phyloP scores from a whole-genome alignment of 805 yeast species.

The Isabelozyma gotoi region DNA sequence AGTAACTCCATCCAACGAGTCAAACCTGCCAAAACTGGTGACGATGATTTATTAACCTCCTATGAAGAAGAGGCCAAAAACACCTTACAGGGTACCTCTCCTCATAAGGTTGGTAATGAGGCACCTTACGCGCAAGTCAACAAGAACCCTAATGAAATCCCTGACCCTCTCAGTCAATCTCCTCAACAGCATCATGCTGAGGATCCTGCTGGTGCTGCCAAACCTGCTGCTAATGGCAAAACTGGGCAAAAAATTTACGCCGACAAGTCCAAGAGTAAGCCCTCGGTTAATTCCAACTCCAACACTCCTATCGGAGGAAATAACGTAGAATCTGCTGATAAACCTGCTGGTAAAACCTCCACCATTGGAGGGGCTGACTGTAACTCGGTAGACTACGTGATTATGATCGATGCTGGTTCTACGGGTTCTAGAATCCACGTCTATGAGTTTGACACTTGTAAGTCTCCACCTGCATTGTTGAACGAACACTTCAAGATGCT shows the following conservation, averaged over 20 bases:
- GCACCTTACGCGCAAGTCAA: slow-evolving; percentile 30
- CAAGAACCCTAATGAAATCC: slow-evolving; percentile 5
- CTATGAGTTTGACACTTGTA: slow-evolving; percentile 86
- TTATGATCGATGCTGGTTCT: slow-evolving; percentile 98
- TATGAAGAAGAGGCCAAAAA: slow-evolving; percentile 21
- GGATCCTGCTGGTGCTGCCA: slow-evolving; percentile 9
- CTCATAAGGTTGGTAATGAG: slow-evolving; percentile 29
- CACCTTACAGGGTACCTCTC: slow-evolving; percentile 29
- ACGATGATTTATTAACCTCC: slow-evolving; percentile 12
- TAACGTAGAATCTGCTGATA: slow-evolving; percentile 1
- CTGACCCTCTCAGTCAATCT: slow-evolving; percentile 3
- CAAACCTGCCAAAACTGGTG: slow-evolving; percentile 22
- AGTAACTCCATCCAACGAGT: slow-evolving; percentile 30
- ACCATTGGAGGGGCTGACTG: slow-evolving; percentile 12
- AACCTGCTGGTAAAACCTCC: background rate
- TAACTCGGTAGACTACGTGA: slow-evolving; percentile 62
- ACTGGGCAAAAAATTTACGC: background rate
- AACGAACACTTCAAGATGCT: slow-evolving; percentile 84
- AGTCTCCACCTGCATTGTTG: slow-evolving; percentile 76
- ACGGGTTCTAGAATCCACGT: slow-evolving; percentile 96
- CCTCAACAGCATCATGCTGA: slow-evolving; percentile 8
- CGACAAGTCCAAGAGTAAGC: background rate
- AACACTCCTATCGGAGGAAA: slow-evolving; percentile 3
- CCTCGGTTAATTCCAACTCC: slow-evolving; percentile 3
- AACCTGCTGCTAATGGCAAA: slow-evolving; percentile 10